Percentiles rank a stretch among this genome's conserved stretches.
phyloP scores from a whole-genome alignment of 768 basidiomycete species.

The Pisolithus marmoratus region DNA sequence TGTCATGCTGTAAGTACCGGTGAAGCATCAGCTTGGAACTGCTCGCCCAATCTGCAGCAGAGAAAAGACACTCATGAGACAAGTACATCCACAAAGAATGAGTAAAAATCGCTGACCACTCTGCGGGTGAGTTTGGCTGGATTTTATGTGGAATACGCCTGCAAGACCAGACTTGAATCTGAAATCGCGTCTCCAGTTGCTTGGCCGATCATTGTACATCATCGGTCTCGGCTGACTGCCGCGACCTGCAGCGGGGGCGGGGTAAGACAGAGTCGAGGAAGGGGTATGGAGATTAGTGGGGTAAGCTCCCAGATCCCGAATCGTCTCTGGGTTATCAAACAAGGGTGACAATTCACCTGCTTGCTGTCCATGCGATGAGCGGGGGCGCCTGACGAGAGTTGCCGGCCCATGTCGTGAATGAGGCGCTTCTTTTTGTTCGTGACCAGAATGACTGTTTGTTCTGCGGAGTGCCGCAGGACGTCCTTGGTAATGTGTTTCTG shows the following conservation, averaged over 20 bases:
- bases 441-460: neutral
- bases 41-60: constrained; percentile 14
- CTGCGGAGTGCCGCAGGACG: constrained; percentile 6
- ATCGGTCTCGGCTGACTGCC: constrained; percentile 8
- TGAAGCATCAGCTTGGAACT: constrained; percentile 23
- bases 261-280: constrained; percentile 18
- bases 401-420: constrained; percentile 3
- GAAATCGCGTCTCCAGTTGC: constrained; percentile 27
- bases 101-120: constrained; percentile 13
- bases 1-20: constrained; percentile 18
- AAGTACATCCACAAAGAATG: neutral
- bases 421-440: neutral
- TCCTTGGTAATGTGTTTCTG: constrained; percentile 8
- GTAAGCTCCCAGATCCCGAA: constrained; percentile 10
- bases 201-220: constrained; percentile 18
- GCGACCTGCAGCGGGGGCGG: constrained; percentile 9
- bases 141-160: constrained; percentile 22
- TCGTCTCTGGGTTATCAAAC: constrained; percentile 8
- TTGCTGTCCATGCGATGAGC: constrained; percentile 7
- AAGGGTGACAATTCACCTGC: constrained; percentile 18
- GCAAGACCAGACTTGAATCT: constrained; percentile 27
- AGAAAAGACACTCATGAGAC: neutral
- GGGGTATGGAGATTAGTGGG: constrained; percentile 19
- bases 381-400: constrained; percentile 1
- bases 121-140: constrained; percentile 7